Evolutionary conservation across 177 flowering plant genomes (phyloP), one percentile per base, ranked within the genome.

Genomic region (Vitis hybrid): DNA sequence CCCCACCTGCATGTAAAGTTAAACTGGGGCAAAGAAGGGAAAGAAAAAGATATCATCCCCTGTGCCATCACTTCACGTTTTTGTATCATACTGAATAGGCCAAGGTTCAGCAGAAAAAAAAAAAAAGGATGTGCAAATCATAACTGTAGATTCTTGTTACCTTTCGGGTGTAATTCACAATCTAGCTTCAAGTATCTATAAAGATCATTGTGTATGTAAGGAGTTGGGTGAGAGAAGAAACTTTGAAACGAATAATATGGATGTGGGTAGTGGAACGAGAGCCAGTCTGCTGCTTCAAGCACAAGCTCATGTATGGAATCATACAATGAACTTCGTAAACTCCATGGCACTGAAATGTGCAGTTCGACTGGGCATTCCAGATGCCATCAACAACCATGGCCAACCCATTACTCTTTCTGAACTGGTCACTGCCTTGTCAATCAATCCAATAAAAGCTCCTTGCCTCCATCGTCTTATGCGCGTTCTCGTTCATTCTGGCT

Each of bases 271-370:
- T 1, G 56, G 49, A 61, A 30, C 11, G 3, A 32, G 52, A 16
- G 2, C 35, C 0, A 32, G 8, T 64, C 74, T 72, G 76, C 69
- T 76, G 6, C 71, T 74, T 66, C 50, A 67, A 60, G 78, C 80
- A 60, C 79, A 80, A 58, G 74, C 78, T 40, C 74, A 65, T 59
- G 54, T 70, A 11, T 80, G 76, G 78, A 76, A 74, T 16, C 71
- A 72, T 32, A 55, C 55, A 1, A 67, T 72, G 30, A 72, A 11
- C 72, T 77, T 65, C 62, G 46, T 75, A 21, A 66, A 72, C n/a
- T 75, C 80, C 62, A 67, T 70, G 76, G 58, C 70, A 1, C 70
- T 80, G 12, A 77, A 77, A 55, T 80, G 83, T 52, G 83, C 78
- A 2, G 16, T 77, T 48, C 52, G 75, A 15, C 52, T 80, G 21